phyloP scores from a whole-genome alignment of 495 filamentous ascomycete species.

The Penicillium malachiteum region DNA sequence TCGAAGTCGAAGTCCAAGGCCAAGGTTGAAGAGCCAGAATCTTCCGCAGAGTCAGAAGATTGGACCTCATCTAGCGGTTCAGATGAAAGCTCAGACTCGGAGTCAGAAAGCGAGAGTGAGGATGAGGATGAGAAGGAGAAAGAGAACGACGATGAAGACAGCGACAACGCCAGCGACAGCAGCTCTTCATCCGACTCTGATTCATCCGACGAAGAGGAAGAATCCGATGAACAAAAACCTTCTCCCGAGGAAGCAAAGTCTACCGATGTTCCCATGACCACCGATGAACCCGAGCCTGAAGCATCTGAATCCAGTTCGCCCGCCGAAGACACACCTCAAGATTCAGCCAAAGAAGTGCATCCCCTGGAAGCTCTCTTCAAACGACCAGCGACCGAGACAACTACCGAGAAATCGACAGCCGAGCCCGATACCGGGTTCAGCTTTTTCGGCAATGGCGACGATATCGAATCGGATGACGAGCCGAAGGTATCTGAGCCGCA shows the following conservation, averaged over 20 bases:
- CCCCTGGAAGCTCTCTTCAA: slow-evolving; percentile 92
- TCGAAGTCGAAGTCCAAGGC: slow-evolving; percentile 4
- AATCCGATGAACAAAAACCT: slow-evolving; percentile 12
- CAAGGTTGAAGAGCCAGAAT: slow-evolving; percentile 17
- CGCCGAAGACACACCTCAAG: slow-evolving; percentile 10
- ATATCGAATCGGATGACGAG: slow-evolving; percentile 49
- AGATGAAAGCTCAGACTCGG: slow-evolving; percentile 25
- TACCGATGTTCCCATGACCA: slow-evolving; percentile 1
- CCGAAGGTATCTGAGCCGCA: slow-evolving; percentile 54
- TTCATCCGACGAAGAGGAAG: slow-evolving; percentile 17
- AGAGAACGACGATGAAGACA: no score
- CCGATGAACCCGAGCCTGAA: slow-evolving; percentile 10
- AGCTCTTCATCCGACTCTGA: slow-evolving; percentile 24
- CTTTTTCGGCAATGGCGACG: slow-evolving; percentile 58
- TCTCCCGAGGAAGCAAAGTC: slow-evolving; percentile 7
- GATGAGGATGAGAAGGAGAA: slow-evolving; percentile 17
- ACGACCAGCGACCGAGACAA: slow-evolving; percentile 47
- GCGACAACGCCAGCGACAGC: slow-evolving; percentile 11
- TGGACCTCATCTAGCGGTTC: slow-evolving; percentile 49
- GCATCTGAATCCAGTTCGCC: slow-evolving; percentile 8
- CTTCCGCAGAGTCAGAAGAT: slow-evolving; percentile 36
- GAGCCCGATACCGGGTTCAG: slow-evolving; percentile 56
- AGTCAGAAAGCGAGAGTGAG: slow-evolving; percentile 18
- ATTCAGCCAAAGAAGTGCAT: slow-evolving; percentile 59
- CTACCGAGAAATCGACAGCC: slow-evolving; percentile 35